Base-by-base conservation (phyloP, 768 basidiomycete genomes). In the Phaeolepiota aurea region DNA sequence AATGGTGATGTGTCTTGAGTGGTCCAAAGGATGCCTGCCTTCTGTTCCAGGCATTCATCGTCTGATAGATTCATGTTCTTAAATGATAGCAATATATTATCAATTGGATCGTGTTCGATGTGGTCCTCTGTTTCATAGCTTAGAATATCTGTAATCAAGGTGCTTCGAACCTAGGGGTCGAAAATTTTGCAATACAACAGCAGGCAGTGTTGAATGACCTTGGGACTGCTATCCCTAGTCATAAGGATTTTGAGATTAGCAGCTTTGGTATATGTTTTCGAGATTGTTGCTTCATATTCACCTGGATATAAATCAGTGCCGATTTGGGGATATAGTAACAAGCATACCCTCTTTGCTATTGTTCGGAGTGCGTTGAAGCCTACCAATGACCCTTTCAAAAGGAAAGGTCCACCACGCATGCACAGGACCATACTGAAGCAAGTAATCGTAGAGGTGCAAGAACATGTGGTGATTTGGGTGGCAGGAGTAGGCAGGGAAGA, bases 371-470 rank as follows among this genome's bases (percentile, higher is more conserved):
- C 46, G 33, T 33, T 71, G 65, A 1, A 70, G 44, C 25, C 47
- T 53, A 0, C 66, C 60, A 37, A 69, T 68, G 9, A 61, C 41
- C 0, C 51, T 38, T 39, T 70, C 62, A 32, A 61, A 66, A 0
- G 61, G 63, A 43, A 62, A 69, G 1, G 52, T 48, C 62, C 64
- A 68, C 68, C 63, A 70, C 1, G 54, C 54, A 30, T 53, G 50
- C 0, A 60, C 48, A n/a, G 64, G 65, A 0, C 68, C 60, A 41
- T 54, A 66, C 0, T 42, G 15, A 1, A 63, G 43, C 30, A 59
- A 59, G 21, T 66, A 49, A 3, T 56, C 42, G 11, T 37, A 44
- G 11, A 63, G 32, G 31, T 56, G 61, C 20, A 59, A 41, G 2
- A 55, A 47, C 14, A 54, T 42, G 32, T 66, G 66, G n/a, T 54